Evolutionary conservation across 352 stramenopile species (phyloP).

Genomic region (Halophytophthora batemanensis): DNA sequence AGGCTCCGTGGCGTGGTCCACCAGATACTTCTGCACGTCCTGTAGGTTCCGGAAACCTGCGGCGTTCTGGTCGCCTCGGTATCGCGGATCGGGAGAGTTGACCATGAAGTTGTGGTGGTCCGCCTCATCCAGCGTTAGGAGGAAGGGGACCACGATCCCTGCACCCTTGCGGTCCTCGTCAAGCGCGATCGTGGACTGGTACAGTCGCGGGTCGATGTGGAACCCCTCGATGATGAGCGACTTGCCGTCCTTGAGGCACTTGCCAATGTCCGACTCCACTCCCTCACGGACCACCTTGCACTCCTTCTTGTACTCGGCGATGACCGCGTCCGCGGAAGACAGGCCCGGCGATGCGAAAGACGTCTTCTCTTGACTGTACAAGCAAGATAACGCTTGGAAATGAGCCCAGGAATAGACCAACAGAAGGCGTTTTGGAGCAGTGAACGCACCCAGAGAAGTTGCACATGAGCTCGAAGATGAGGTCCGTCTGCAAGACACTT

Average conservation of each 20-base stretch:
- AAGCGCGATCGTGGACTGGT: slow-evolving; percentile 64
- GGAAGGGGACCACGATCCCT: slow-evolving; percentile 81
- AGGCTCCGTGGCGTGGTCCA: slow-evolving; percentile 39
- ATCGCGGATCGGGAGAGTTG: slow-evolving; percentile 80
- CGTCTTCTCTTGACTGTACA: slow-evolving; percentile 51
- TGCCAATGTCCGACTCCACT: slow-evolving; percentile 84
- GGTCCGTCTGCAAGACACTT: slow-evolving; percentile 82
- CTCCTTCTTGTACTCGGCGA: slow-evolving; percentile 73
- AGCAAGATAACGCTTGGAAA: neutral
- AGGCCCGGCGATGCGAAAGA: slow-evolving; percentile 66
- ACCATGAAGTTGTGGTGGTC: slow-evolving; percentile 79
- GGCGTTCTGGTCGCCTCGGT: slow-evolving; percentile 50
- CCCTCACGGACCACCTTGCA: slow-evolving; percentile 78
- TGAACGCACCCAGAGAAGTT: slow-evolving; percentile 80
- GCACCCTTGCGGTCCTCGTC: slow-evolving; percentile 32
- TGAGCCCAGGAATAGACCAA: neutral
- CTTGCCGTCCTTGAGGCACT: slow-evolving; percentile 88
- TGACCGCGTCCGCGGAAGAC: slow-evolving; percentile 49
- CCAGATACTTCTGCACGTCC: slow-evolving; percentile 72
- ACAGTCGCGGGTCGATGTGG: slow-evolving; percentile 83
- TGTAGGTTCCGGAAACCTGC: slow-evolving; percentile 76
- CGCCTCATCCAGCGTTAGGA: slow-evolving; percentile 59
- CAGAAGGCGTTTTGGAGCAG: neutral
- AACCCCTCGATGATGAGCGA: slow-evolving; percentile 87
- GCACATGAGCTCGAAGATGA: slow-evolving; percentile 90